Conservation (phyloP, 768 basidiomycete genomes). For the Hygrophorus pudorinus region DNA sequence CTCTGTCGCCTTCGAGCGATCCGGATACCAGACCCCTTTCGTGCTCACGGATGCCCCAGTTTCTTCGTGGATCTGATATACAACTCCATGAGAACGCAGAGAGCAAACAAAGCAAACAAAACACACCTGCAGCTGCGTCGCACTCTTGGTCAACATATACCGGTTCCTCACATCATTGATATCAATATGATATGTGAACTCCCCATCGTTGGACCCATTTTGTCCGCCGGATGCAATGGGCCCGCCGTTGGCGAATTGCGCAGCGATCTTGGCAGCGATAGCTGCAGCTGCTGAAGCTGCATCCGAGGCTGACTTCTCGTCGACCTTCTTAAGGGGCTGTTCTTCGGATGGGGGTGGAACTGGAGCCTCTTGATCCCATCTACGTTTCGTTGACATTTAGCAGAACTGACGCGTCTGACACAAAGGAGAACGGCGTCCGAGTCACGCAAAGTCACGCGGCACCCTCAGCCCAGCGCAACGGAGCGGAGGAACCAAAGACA, state of each 20-base stretch:
- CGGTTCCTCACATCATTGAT: slow-evolving; percentile 95
- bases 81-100: background rate
- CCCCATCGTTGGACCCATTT: slow-evolving; percentile 65
- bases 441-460: too few relatives aligned
- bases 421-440: too few relatives aligned
- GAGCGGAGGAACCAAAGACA: too few relatives aligned
- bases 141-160: slow-evolving; percentile 87
- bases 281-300: slow-evolving; percentile 67
- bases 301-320: slow-evolving; percentile 52
- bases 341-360: slow-evolving; percentile 40
- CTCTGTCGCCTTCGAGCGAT: slow-evolving; percentile 81
- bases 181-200: slow-evolving; percentile 86
- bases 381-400: slow-evolving; percentile 71
- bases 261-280: slow-evolving; percentile 92
- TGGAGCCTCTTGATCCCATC: slow-evolving; percentile 82
- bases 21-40: slow-evolving; percentile 94
- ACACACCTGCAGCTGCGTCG: slow-evolving; percentile 84
- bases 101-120: slow-evolving; percentile 1
- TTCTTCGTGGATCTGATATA: slow-evolving; percentile 71
- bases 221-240: slow-evolving; percentile 32
- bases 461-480: too few relatives aligned
- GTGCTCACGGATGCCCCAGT: slow-evolving; percentile 91
- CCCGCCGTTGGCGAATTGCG: slow-evolving; percentile 54
- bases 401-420: too few relatives aligned
- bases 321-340: slow-evolving; percentile 30